Evolutionary conservation across 345 rosid genomes (phyloP).

Genomic region (Populus deltoides): DNA sequence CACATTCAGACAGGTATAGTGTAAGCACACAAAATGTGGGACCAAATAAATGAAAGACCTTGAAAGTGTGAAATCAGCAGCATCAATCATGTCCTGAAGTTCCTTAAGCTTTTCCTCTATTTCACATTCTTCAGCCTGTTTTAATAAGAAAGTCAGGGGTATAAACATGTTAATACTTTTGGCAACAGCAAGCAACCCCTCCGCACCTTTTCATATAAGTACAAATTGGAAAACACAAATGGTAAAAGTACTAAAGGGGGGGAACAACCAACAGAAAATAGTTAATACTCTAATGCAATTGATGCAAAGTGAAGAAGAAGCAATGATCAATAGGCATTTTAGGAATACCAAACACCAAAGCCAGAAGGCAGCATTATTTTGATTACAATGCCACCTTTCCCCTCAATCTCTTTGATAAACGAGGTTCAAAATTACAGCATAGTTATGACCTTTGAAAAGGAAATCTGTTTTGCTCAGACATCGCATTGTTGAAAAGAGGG

Average conservation of each 20-base stretch:
- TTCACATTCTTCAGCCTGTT: slow-evolving; percentile 84
- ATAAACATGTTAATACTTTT: not conserved
- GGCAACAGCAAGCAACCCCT: not conserved
- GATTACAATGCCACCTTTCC: not conserved
- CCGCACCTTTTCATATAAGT: not conserved
- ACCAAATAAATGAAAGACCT: slow-evolving; percentile 42
- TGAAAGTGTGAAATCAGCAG: slow-evolving; percentile 41
- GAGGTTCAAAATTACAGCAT: not conserved
- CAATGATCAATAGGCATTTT: not conserved
- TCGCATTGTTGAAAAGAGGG: too few relatives aligned
- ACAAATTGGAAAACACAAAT: not conserved
- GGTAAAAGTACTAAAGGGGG: not conserved
- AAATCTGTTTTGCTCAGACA: too few relatives aligned
- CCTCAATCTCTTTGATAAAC: not conserved
- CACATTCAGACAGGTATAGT: not conserved
- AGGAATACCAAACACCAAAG: not conserved
- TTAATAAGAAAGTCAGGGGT: slow-evolving; percentile 10
- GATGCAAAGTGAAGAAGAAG: not conserved
- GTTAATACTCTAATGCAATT: not conserved
- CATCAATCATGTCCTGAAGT: slow-evolving; percentile 53
- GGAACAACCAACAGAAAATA: not conserved
- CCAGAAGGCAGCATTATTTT: not conserved
- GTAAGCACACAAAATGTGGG: slow-evolving; percentile 8
- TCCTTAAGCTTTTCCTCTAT: slow-evolving; percentile 60
- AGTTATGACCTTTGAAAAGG: too few relatives aligned